These are phyloP conservation scores for Cytospora paraplurivora DNA, from an alignment of 2,329 filamentous ascomycete genomes.

Conservation along the genomic window DNA sequence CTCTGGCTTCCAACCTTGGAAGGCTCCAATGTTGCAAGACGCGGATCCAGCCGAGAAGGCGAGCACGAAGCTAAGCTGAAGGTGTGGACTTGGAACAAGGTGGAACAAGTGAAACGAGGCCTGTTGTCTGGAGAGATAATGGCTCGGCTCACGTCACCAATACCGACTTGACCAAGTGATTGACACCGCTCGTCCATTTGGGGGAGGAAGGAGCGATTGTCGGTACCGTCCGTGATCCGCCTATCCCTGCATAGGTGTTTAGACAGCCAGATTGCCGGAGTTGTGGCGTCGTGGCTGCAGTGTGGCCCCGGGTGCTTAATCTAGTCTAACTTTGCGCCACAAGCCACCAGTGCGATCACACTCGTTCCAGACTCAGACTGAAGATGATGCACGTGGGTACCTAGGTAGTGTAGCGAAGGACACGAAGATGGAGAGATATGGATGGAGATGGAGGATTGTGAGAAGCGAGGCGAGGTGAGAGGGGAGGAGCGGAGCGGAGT, in stretches of 20 bases:
- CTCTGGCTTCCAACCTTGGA: not conserved
- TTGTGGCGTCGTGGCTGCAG: conserved; percentile 9
- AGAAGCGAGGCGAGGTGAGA: not conserved
- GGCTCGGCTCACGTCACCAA: conserved; percentile 3
- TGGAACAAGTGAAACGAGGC: not conserved
- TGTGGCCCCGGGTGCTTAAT: conserved; percentile 21
- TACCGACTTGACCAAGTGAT: not conserved
- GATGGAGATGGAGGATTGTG: not conserved
- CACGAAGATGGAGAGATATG: not conserved
- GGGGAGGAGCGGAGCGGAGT: not conserved
- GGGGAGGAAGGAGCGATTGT: not conserved
- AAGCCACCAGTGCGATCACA: conserved; percentile 11
- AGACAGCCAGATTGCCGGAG: conserved; percentile 19
- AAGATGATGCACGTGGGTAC: not conserved
- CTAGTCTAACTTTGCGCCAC: conserved; percentile 23
- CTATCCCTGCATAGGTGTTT: conserved; percentile 3
- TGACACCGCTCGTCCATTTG: not conserved
- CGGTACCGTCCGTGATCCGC: not conserved
- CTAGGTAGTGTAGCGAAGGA: not conserved
- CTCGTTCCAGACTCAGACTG: not conserved
- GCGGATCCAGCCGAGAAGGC: conserved; percentile 5
- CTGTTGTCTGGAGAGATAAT: not conserved
- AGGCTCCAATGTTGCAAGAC: not conserved
- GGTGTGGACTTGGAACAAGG: not conserved
- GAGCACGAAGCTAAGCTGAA: not conserved